Conservation (phyloP, 2,329 filamentous ascomycete species). For the Trichophyton verrucosum region DNA sequence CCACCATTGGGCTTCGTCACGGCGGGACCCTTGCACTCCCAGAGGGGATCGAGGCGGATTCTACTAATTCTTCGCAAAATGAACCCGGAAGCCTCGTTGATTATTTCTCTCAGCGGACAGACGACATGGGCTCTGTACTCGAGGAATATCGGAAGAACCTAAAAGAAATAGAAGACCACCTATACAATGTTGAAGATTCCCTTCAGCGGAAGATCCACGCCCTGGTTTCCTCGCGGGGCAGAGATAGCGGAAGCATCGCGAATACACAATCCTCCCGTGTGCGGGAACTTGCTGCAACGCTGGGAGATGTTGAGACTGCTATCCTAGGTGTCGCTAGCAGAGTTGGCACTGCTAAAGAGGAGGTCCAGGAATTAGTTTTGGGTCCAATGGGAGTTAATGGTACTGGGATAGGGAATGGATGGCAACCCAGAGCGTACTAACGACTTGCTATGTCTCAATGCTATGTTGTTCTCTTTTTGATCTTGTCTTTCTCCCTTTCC, state of each 20-base stretch:
- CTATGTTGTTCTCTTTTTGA: not conserved
- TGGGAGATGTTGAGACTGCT: slow-evolving; percentile 53
- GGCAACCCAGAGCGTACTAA: slow-evolving; percentile 5
- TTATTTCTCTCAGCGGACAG: slow-evolving; percentile 51
- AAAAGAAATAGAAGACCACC: slow-evolving; percentile 52
- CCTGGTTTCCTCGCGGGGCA: slow-evolving; percentile 33
- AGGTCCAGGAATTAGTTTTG: slow-evolving; percentile 44
- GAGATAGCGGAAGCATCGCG: slow-evolving; percentile 26
- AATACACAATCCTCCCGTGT: slow-evolving; percentile 34
- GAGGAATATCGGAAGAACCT: slow-evolving; percentile 47
- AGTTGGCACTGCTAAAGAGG: slow-evolving; percentile 48
- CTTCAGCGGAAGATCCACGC: slow-evolving; percentile 50
- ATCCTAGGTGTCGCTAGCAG: slow-evolving; percentile 52
- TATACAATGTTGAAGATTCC: slow-evolving; percentile 50
- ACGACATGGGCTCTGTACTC: slow-evolving; percentile 49
- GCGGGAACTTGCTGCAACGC: slow-evolving; percentile 43
- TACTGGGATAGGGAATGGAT: slow-evolving; percentile 7
- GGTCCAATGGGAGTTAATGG: slow-evolving; percentile 24
- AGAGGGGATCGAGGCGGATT: slow-evolving; percentile 32
- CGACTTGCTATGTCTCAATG: not conserved
- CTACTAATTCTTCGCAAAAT: slow-evolving; percentile 36
- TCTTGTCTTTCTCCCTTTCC: not conserved
- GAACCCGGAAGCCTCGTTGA: slow-evolving; percentile 49
- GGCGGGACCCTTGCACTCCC: slow-evolving; percentile 35
- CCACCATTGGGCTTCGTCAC: slow-evolving; percentile 25